Conservation (phyloP, 306 rosid genomes). For the Castanospermum australe region DNA sequence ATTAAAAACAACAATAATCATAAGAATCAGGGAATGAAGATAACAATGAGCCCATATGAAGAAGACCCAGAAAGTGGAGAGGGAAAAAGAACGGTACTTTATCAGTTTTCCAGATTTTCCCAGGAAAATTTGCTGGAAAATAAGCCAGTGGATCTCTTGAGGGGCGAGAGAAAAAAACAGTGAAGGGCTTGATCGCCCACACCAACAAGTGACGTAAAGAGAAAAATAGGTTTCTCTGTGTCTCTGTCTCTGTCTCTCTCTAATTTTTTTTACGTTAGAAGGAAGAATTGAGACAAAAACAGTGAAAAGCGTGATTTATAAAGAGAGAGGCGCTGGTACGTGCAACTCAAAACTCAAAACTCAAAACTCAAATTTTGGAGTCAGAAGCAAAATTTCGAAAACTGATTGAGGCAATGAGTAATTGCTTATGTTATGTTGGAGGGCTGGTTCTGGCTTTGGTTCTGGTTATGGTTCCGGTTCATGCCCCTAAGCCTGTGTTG, state of each 20-base stretch:
- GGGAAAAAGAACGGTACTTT: conserved; percentile 22
- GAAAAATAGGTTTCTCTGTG: neutral
- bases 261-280: conserved; percentile 17
- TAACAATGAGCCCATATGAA: conserved; percentile 14
- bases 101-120: conserved; percentile 24
- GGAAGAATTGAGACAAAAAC: conserved; percentile 22
- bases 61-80: conserved; percentile 13
- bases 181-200: conserved; percentile 36
- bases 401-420: neutral
- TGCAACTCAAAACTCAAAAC: conserved; percentile 21
- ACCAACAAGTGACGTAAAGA: neutral
- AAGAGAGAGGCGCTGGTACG: conserved; percentile 16
- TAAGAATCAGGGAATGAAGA: neutral
- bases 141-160: conserved; percentile 26
- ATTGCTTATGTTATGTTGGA: neutral
- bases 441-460: neutral
- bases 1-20: neutral
- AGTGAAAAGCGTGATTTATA: conserved; percentile 7
- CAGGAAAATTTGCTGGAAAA: conserved; percentile 17
- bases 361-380: conserved; percentile 19
- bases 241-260: conserved; percentile 10
- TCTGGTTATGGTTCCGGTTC: neutral
- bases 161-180: neutral
- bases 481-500: too few species aligned
- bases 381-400: conserved; percentile 5